These are phyloP conservation scores for Rhizopus arrhizus DNA, from an alignment of 371 early-diverging fungal genomes.

Conservation along the genomic window DNA sequence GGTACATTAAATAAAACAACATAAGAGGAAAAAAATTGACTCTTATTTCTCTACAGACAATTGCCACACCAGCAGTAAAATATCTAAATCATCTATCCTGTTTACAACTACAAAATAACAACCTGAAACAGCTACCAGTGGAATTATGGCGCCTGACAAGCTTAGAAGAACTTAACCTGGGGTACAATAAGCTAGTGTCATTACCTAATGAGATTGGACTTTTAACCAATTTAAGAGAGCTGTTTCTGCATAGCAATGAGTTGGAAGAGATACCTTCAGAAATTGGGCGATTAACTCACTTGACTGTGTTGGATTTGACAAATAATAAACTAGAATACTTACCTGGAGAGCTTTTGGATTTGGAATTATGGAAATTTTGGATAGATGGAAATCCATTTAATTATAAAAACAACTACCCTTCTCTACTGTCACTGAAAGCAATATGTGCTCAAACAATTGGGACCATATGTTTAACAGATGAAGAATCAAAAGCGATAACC, in stretches of 20 bases:
- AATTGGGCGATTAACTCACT: conserved; percentile 40
- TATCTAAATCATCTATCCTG: conserved; percentile 61
- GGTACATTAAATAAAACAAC: conserved; percentile 15
- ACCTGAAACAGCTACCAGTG: conserved; percentile 71
- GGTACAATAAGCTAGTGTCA: conserved; percentile 81
- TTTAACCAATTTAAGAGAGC: conserved; percentile 76
- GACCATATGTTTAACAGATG: conserved; percentile 8
- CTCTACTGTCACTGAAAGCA: conserved; percentile 10
- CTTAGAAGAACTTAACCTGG: conserved; percentile 78
- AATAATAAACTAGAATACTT: conserved; percentile 55
- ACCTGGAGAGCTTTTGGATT: conserved; percentile 43
- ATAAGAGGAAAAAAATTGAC: conserved; percentile 1
- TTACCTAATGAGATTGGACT: conserved; percentile 91
- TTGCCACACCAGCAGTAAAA: conserved; percentile 44
- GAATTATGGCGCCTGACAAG: conserved; percentile 70
- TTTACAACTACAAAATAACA: conserved; percentile 91
- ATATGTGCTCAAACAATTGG: conserved; percentile 29
- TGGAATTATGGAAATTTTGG: conserved; percentile 32
- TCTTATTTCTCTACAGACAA: conserved; percentile 26
- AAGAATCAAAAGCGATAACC: conserved; percentile 6
- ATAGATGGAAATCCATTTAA: conserved; percentile 50
- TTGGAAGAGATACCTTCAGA: conserved; percentile 86
- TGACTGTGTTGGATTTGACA: conserved; percentile 61
- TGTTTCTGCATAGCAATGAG: conserved; percentile 91
- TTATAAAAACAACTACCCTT: background rate